phyloP scores from a whole-genome alignment of 352 stramenopile genomes.

The Pythium myriotylum region DNA sequence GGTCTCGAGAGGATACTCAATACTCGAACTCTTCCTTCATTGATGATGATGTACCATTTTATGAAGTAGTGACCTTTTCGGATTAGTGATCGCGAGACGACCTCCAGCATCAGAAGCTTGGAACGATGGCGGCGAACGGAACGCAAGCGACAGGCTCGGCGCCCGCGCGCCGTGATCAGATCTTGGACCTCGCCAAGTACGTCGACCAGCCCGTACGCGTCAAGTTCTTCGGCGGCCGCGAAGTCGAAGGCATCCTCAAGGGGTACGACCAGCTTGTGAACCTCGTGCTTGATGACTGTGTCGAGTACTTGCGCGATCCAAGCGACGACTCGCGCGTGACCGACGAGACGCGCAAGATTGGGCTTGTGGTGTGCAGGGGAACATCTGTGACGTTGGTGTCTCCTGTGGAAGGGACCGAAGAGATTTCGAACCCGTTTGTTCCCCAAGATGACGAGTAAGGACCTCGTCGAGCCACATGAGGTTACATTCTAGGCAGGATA shows the following conservation, averaged over 20 bases:
- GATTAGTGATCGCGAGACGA: too few species aligned
- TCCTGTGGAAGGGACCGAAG: constrained; percentile 88
- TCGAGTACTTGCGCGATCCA: constrained; percentile 94
- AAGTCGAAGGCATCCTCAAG: constrained; percentile 92
- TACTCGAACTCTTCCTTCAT: too few species aligned
- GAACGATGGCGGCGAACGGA: constrained; percentile 64
- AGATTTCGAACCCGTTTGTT: constrained; percentile 93
- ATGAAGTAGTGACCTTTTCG: not conserved
- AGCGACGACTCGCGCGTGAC: constrained; percentile 90
- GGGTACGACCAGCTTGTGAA: constrained; percentile 98
- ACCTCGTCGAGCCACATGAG: not conserved
- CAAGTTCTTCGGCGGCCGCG: constrained; percentile 93
- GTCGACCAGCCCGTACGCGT: constrained; percentile 94
- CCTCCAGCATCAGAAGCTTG: constrained; percentile 14
- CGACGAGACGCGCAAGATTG: constrained; percentile 91
- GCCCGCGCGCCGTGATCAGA: constrained; percentile 67
- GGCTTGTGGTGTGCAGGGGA: constrained; percentile 93
- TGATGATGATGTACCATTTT: constrained; percentile 36
- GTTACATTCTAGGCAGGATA: not conserved
- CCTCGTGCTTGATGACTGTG: constrained; percentile 95
- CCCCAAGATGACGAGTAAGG: constrained; percentile 68
- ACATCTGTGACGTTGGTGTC: constrained; percentile 93
- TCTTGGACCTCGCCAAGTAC: constrained; percentile 95
- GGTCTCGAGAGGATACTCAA: too few species aligned
- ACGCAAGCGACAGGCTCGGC: constrained; percentile 23